Evolutionary conservation across 2,329 filamentous ascomycete species (phyloP).

Genomic region (Colletotrichum sp.): DNA sequence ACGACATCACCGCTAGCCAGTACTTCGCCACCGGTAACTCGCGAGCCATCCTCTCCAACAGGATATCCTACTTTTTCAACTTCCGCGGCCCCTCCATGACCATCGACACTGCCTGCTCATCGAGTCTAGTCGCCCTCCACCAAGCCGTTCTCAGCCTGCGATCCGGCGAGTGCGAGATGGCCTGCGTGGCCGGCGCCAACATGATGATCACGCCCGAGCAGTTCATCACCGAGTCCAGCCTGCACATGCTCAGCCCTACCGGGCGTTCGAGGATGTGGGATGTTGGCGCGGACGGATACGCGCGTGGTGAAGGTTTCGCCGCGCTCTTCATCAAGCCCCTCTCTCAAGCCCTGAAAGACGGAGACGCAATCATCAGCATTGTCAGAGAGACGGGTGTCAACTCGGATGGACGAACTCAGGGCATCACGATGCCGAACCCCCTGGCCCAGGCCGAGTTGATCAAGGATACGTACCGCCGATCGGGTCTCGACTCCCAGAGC

Average conservation of each 20-base stretch:
- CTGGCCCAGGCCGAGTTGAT: constrained; percentile 45
- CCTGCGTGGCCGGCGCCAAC: constrained; percentile 36
- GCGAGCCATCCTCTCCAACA: constrained; percentile 40
- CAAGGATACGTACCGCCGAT: constrained; percentile 37
- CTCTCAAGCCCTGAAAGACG: constrained; percentile 46
- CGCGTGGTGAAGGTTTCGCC: constrained; percentile 49
- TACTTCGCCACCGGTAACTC: constrained; percentile 38
- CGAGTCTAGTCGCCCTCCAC: constrained; percentile 46
- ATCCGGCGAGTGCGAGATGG: constrained; percentile 33
- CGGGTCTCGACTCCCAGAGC: constrained; percentile 37
- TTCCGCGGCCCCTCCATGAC: constrained; percentile 45
- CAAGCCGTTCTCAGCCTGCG: constrained; percentile 41
- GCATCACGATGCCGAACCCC: constrained; percentile 41
- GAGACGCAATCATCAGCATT: constrained; percentile 37
- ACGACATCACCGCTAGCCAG: constrained; percentile 28
- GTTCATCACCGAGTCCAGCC: constrained; percentile 25
- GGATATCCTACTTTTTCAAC: constrained; percentile 47
- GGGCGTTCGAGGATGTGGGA: constrained; percentile 43
- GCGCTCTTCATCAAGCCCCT: constrained; percentile 47
- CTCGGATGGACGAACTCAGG: constrained; percentile 45
- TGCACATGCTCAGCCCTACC: constrained; percentile 30
- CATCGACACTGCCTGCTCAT: constrained; percentile 53
- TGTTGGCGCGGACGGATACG: constrained; percentile 50
- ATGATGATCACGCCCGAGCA: constrained; percentile 24
- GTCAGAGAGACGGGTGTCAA: constrained; percentile 43